A percentile compares a stretch with the other conserved stretches of the same genome.
phyloP scores from a whole-genome alignment of 2,329 filamentous ascomycete species.

The Acrocalymma vagum region DNA sequence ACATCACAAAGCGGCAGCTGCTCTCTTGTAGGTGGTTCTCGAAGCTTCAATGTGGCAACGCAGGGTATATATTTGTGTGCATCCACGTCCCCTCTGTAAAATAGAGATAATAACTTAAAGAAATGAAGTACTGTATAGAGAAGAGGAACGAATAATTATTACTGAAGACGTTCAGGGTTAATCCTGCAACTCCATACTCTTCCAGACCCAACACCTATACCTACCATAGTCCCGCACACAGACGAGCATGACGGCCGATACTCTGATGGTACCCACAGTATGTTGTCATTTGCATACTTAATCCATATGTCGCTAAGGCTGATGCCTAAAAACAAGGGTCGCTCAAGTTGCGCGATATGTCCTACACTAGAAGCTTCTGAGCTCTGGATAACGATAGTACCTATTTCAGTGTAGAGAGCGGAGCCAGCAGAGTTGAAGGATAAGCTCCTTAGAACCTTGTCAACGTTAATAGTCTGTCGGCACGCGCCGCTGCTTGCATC shows the following conservation, averaged over 20 bases:
- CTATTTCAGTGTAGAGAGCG: conserved; percentile 26
- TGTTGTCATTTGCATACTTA: conserved; percentile 17
- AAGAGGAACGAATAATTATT: conserved; percentile 1
- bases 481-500: conserved; percentile 19
- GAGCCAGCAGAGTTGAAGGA: conserved; percentile 25
- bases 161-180: conserved; percentile 5
- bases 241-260: conserved; percentile 25
- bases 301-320: conserved; percentile 26
- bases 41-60: too few relatives aligned
- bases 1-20: too few relatives aligned
- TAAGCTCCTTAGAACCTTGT: conserved; percentile 13
- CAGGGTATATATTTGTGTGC: conserved; percentile 10
- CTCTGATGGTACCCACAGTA: conserved; percentile 30
- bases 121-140: too few relatives aligned
- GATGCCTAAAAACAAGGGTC: conserved; percentile 17
- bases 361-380: background rate
- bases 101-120: conserved; percentile 7
- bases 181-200: conserved; percentile 23
- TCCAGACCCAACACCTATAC: conserved; percentile 19
- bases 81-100: conserved; percentile 7
- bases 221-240: conserved; percentile 19
- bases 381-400: conserved; percentile 15
- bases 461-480: conserved; percentile 13
- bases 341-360: conserved; percentile 10
- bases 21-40: too few relatives aligned